A percentile compares a stretch with the other conserved stretches of the same genome.
Conservation (phyloP, 2,329 filamentous ascomycete genomes). For the Arthrobotrys conoides region DNA sequence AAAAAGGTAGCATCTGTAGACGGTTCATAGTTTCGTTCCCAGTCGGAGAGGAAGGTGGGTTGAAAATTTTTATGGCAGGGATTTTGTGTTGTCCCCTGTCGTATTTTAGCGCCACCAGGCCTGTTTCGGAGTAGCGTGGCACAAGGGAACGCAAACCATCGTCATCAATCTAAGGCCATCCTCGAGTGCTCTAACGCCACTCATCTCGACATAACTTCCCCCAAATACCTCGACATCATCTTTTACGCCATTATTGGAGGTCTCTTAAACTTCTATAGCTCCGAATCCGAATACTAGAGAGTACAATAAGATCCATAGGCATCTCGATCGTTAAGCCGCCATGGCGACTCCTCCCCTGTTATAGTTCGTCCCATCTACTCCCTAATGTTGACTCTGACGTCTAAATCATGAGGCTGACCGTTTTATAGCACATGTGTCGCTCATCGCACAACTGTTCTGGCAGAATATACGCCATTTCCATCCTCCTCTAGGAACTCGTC, state of each 20-base stretch:
- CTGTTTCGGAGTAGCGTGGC: slow-evolving; percentile 43
- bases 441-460: slow-evolving; percentile 90
- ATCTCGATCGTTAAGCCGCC: background rate
- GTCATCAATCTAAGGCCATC: slow-evolving; percentile 43
- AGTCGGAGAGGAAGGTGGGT: background rate
- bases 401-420: slow-evolving; percentile 35
- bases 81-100: slow-evolving; percentile 59
- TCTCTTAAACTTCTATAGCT: background rate
- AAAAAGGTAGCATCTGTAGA: slow-evolving; percentile 4
- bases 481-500: slow-evolving; percentile 86
- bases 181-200: background rate
- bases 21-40: background rate
- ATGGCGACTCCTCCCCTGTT: slow-evolving; percentile 62
- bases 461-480: slow-evolving; percentile 82
- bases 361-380: slow-evolving; percentile 50
- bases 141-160: slow-evolving; percentile 50
- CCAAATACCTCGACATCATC: slow-evolving; percentile 5
- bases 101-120: slow-evolving; percentile 54
- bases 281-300: background rate
- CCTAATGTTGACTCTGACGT: slow-evolving; percentile 25
- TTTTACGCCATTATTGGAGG: background rate
- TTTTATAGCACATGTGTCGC: slow-evolving; percentile 86
- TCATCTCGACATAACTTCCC: background rate
- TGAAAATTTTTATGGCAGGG: slow-evolving; percentile 44
- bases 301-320: background rate